phyloP scores from a whole-genome alignment of 371 early-diverging fungal genomes.

The Mortierella sp. region DNA sequence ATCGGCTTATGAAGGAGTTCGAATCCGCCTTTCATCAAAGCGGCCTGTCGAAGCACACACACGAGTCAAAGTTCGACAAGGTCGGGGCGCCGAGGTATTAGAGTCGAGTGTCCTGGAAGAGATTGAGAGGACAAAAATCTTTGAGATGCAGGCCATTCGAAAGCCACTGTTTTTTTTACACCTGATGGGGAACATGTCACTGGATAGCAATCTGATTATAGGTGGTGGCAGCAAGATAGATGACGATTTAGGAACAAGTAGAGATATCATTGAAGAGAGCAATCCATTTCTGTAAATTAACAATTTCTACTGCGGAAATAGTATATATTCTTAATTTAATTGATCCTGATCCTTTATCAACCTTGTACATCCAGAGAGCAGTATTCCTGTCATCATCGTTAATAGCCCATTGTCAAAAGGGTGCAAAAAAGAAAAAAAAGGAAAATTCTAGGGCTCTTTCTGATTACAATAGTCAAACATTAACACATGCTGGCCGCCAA shows the following conservation, averaged over 20 bases:
- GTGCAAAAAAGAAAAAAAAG: too few species aligned
- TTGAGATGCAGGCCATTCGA: slow-evolving; percentile 46
- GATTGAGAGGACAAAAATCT: slow-evolving; percentile 33
- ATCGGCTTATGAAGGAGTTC: slow-evolving; percentile 5
- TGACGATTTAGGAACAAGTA: neutral
- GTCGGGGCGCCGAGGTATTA: slow-evolving; percentile 20
- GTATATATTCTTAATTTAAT: neutral
- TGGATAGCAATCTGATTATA: neutral
- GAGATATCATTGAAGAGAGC: neutral
- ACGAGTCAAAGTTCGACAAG: slow-evolving; percentile 33
- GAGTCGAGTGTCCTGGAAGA: slow-evolving; percentile 32
- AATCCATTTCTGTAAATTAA: slow-evolving; percentile 20
- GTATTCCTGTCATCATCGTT: neutral
- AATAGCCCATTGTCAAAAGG: neutral
- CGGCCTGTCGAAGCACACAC: slow-evolving; percentile 35
- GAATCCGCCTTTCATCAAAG: slow-evolving; percentile 13
- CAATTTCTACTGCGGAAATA: too few species aligned
- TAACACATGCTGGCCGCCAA: slow-evolving; percentile 43
- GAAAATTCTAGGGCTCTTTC: too few species aligned
- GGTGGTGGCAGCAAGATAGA: neutral
- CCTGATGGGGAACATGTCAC: slow-evolving; percentile 17
- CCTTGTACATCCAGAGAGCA: neutral
- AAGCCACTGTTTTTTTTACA: slow-evolving; percentile 22
- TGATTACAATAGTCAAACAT: neutral
- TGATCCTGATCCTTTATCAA: neutral